Base-by-base conservation (phyloP, 257 asterid species). In the Mitragyna speciosa region DNA sequence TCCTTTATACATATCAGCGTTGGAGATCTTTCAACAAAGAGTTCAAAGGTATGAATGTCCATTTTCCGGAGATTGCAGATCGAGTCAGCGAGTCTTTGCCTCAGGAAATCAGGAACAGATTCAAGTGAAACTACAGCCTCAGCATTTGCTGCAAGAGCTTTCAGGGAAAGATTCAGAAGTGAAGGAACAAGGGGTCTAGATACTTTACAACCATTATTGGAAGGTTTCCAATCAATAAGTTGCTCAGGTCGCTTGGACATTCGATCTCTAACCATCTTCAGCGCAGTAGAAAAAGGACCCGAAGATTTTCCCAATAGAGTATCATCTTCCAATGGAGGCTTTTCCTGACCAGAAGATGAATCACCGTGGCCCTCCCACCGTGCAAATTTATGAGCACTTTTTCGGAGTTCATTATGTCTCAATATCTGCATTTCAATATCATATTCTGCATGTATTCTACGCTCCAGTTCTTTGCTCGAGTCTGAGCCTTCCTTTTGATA, bases 1-100 rank as follows among this genome's bases (percentile, higher is more conserved):
- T 92, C 90, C 78, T 92, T 92, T 73, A 94, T 22, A 65, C 89
- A 86, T 84, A 94, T 84, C 83, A 88, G 91, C 48, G 90, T 87
- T 73, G 98, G 97, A 74, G 87, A 82, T 84, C 93, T 93, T 85
- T 85, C 71, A 47, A 88, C 72, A 48, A 94, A 86, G 79, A 91
- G 91, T 56, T 87, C 76, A 81, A 94, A 70, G 74, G 86, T 73
- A 72, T 52, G 77, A 0, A 52, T 70, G 49, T 84, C 83, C 89
- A 94, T 94, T 81, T 80, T 87, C 64, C 97, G 71, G 36, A 36
- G 83, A 85, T 90, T 88, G 76, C 97, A 92, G 81, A 94, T 73
- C 73, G 81, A 43, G 64, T 91, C 87, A 73, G 86, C 63, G 73
- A 94, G 84, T 78, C 89, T 88, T 75, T 73, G 80, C 77, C 90